These are phyloP conservation scores for Stentor roeselii DNA, from an alignment of 73 alveolate genomes.

Conservation along the genomic window DNA sequence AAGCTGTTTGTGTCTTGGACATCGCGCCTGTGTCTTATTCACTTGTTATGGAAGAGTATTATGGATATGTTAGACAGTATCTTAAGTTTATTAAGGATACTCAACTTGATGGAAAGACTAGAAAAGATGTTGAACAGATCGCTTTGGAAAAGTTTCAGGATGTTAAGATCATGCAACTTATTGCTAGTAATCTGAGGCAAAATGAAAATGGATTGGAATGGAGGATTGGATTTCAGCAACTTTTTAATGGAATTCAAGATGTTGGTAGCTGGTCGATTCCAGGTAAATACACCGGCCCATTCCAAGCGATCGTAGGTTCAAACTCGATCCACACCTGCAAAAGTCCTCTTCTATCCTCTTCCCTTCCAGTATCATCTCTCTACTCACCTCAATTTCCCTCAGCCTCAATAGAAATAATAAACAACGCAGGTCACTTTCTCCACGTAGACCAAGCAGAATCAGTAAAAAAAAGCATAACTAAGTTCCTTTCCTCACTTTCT, in stretches of 20 bases:
- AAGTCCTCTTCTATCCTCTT: background rate
- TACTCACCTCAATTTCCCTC: background rate
- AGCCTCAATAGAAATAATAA: background rate
- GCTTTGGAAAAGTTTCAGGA: background rate
- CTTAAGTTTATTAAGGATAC: background rate
- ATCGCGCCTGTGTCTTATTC: constrained; percentile 50
- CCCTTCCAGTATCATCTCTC: background rate
- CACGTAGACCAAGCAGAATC: too few relatives aligned
- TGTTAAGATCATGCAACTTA: background rate
- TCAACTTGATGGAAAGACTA: background rate
- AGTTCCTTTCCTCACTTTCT: too few relatives aligned
- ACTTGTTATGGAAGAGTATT: background rate
- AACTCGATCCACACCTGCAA: constrained; percentile 13
- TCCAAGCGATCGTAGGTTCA: constrained; percentile 25
- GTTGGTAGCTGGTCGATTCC: constrained; percentile 15
- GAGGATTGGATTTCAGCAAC: constrained; percentile 1
- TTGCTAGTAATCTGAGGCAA: background rate
- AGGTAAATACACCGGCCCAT: background rate
- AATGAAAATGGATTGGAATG: background rate
- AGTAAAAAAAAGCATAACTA: too few relatives aligned
- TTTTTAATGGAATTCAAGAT: constrained; percentile 5
- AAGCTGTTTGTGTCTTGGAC: constrained; percentile 46
- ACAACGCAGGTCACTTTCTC: constrained; percentile 7
- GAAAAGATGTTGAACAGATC: background rate
- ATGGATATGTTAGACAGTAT: background rate